phyloP scores from a whole-genome alignment of 495 filamentous ascomycete genomes.

The Daldinia childiae region DNA sequence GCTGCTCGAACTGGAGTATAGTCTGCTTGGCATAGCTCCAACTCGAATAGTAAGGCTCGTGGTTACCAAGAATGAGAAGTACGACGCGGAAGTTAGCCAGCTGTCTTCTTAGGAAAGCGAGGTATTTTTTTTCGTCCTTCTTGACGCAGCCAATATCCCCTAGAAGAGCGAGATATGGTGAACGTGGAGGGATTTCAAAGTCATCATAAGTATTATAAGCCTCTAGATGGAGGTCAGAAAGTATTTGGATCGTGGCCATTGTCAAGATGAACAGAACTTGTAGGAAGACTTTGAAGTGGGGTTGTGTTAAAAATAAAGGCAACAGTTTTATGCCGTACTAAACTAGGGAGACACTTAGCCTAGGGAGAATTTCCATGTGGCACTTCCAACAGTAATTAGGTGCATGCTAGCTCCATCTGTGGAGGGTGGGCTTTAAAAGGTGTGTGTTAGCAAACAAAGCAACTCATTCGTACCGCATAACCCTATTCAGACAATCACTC shows the following conservation, averaged over 20 bases:
- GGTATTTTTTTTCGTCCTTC: constrained; percentile 49
- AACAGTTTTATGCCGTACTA: no score
- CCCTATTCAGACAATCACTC: no score
- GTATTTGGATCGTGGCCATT: constrained; percentile 56
- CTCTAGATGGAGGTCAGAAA: constrained; percentile 69
- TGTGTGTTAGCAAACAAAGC: no score
- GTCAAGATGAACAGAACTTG: not conserved
- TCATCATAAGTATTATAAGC: constrained; percentile 53
- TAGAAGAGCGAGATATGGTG: constrained; percentile 63
- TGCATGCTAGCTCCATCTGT: no score
- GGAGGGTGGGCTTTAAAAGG: no score
- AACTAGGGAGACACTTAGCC: no score
- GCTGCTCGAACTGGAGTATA: constrained; percentile 34
- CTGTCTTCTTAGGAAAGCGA: constrained; percentile 57
- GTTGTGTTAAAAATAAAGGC: not conserved
- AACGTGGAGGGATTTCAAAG: constrained; percentile 55
- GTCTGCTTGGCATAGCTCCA: constrained; percentile 46
- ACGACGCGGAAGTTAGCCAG: constrained; percentile 58
- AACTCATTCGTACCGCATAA: no score
- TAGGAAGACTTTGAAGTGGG: not conserved
- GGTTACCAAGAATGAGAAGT: constrained; percentile 65
- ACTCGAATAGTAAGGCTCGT: constrained; percentile 62
- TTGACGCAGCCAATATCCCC: constrained; percentile 64
- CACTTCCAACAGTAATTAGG: no score
- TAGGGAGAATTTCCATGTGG: no score